Evolutionary conservation across 2,329 filamentous ascomycete genomes (phyloP).

Genomic region (Juglanconis oblonga): DNA sequence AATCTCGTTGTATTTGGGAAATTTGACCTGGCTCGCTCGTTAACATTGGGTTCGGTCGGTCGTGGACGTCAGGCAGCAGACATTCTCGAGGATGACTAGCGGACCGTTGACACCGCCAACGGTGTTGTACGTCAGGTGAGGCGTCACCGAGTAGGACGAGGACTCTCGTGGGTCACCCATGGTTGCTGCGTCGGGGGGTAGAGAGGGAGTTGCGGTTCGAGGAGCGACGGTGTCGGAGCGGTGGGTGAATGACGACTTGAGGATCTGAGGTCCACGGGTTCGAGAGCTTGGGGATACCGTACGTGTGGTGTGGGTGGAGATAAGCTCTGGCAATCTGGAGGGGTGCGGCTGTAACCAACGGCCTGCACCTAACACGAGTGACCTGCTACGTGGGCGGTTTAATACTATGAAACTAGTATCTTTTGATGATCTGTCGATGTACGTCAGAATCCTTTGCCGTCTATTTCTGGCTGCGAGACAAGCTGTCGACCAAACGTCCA

Average conservation of each 20-base stretch:
- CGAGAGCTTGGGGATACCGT: conserved; percentile 15
- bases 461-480: conserved; percentile 3
- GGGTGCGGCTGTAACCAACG: neutral
- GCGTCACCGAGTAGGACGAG: conserved; percentile 58
- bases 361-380: neutral
- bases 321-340: conserved; percentile 13
- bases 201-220: neutral
- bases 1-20: conserved; percentile 95
- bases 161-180: conserved; percentile 59
- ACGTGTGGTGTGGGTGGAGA: conserved; percentile 1
- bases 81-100: conserved; percentile 95
- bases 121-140: conserved; percentile 88
- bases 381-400: neutral
- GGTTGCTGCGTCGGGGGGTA: conserved; percentile 23
- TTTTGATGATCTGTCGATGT: neutral
- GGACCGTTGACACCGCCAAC: conserved; percentile 97
- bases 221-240: neutral
- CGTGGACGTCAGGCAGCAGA: conserved; percentile 34
- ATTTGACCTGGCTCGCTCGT: conserved; percentile 73
- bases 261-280: conserved; percentile 4
- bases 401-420: neutral
- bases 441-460: conserved; percentile 8
- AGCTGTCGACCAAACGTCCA: too few species aligned
- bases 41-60: conserved; percentile 19
- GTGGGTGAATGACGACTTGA: conserved; percentile 14